Base-by-base conservation (phyloP, 768 basidiomycete genomes). In the Rhodotorula taiwanensis region DNA sequence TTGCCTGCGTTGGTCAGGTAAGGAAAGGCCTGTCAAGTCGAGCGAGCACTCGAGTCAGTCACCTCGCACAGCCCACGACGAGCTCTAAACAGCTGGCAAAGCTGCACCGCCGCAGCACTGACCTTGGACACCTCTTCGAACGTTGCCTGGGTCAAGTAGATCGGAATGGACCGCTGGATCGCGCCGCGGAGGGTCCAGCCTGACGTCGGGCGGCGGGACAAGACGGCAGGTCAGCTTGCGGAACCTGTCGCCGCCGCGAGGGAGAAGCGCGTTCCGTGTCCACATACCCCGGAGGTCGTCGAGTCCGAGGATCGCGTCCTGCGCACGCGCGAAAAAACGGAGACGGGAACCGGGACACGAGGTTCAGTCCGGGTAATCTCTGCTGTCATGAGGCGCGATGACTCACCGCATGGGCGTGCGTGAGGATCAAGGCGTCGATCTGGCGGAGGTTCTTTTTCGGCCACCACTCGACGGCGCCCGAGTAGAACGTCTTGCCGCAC, bases 271-370 rank as follows among this genome's bases (percentile, higher is more conserved):
- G 25, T 23, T 20, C 31, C 62, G 53, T 60, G 27, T 52, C 47
- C 41, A 75, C 79, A 59, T 65, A 85, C 88, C 86, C 79, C 90
- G 80, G 42, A 93, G 78, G 75, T 94, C 91, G 76, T 94, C 91
- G 60, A 94, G 76, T 5, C 91, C 91, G 71, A 90, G 89, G 79
- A 90, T 88, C 10, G 91, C 90, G 60, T 78, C 77, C 66, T 75
- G 71, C n/a, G n/a, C n/a, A n/a, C n/a, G n/a, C n/a, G n/a, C n/a
- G n/a, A n/a, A n/a, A n/a, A n/a, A n/a, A 14, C 13, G 43, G 56
- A 64, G 47, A 70, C 63, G 49, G 42, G 28, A 20, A 20, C 30
- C 42, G 31, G 11, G 15, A 21, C 41, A 52, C 9, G 31, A 15
- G 6, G 2, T 27, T 25, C 31, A 13, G n/a, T n/a, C n/a, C n/a